Percentiles rank a stretch among this genome's conserved stretches.
Conservation (phyloP, 345 rosid species). For the Anastatica hierochuntica region DNA sequence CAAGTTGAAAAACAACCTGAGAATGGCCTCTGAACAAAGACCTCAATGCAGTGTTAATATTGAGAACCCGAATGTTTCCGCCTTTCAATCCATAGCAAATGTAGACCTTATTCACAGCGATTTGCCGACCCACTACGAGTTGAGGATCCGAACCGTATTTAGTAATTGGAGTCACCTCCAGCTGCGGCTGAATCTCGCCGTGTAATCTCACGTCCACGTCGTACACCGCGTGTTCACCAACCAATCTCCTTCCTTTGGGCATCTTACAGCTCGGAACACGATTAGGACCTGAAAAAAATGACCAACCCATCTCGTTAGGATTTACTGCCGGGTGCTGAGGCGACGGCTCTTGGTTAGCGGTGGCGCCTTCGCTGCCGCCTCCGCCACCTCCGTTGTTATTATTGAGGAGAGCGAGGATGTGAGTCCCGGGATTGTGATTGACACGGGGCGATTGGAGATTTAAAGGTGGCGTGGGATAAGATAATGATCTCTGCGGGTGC, state of each 20-base stretch:
- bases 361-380: slow-evolving; percentile 9
- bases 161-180: slow-evolving; percentile 88
- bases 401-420: slow-evolving; percentile 58
- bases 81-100: slow-evolving; percentile 83
- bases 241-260: slow-evolving; percentile 55
- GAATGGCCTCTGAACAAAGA: slow-evolving; percentile 73
- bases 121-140: slow-evolving; percentile 70
- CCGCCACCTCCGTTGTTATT: slow-evolving; percentile 15
- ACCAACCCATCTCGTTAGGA: slow-evolving; percentile 24
- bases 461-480: slow-evolving; percentile 33
- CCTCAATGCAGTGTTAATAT: slow-evolving; percentile 70
- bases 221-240: slow-evolving; percentile 42
- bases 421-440: slow-evolving; percentile 49
- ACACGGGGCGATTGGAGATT: slow-evolving; percentile 28
- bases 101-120: slow-evolving; percentile 67
- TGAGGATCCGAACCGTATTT: slow-evolving; percentile 81
- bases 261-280: slow-evolving; percentile 45
- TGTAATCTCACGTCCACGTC: slow-evolving; percentile 54
- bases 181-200: slow-evolving; percentile 73
- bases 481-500: slow-evolving; percentile 27
- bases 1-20: slow-evolving; percentile 37
- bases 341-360: slow-evolving; percentile 26
- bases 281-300: slow-evolving; percentile 27
- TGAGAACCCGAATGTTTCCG: slow-evolving; percentile 76
- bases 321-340: slow-evolving; percentile 13